Conservation (phyloP, 1,139 yeast species). For the Magnusiomyces suaveolens region DNA sequence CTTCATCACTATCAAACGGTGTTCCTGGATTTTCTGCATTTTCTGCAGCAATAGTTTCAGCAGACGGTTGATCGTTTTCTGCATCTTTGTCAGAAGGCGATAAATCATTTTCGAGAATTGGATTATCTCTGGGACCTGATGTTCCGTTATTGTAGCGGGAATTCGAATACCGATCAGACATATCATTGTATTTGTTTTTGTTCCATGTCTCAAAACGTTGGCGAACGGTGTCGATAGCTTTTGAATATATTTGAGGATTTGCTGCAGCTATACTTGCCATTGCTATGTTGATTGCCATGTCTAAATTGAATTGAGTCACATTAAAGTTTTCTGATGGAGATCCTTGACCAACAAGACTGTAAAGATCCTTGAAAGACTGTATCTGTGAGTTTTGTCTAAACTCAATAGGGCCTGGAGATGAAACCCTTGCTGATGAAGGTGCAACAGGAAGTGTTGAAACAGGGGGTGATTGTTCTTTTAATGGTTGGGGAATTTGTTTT, state of each 20-base stretch:
- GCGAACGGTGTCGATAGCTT: constrained; percentile 58
- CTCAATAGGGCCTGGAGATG: not conserved
- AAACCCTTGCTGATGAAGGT: constrained; percentile 1
- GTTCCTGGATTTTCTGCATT: constrained; percentile 21
- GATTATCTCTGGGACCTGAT: not conserved
- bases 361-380: constrained; percentile 34
- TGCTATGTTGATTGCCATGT: constrained; percentile 56
- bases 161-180: not conserved
- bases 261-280: constrained; percentile 51
- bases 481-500: constrained; percentile 2
- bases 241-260: constrained; percentile 45
- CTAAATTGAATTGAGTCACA: constrained; percentile 55
- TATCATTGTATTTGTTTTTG: not conserved
- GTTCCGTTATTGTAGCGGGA: not conserved
- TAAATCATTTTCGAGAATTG: constrained; percentile 2
- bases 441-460: constrained; percentile 18
- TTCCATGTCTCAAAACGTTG: constrained; percentile 46
- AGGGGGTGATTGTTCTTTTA: not conserved
- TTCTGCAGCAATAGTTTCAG: constrained; percentile 17
- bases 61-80: not conserved
- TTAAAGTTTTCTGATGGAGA: constrained; percentile 60
- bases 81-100: constrained; percentile 10
- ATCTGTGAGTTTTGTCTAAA: constrained; percentile 24
- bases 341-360: constrained; percentile 51
- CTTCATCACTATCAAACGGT: constrained; percentile 18